Evolutionary conservation across 495 filamentous ascomycete genomes (phyloP).

Genomic region (Neurospora cerealis): DNA sequence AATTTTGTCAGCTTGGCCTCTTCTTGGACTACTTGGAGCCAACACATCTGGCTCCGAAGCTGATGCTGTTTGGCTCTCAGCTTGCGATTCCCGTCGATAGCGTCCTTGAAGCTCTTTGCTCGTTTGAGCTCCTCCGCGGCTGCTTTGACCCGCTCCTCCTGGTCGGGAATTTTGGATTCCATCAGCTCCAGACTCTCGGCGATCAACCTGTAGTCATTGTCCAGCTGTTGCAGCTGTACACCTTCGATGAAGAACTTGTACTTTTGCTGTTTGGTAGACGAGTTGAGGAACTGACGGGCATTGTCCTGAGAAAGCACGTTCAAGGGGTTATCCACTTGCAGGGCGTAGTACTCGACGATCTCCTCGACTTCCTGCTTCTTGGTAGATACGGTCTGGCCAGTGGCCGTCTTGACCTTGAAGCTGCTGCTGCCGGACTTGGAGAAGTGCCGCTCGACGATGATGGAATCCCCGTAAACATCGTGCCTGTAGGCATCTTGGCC

Average conservation of each 20-base stretch:
- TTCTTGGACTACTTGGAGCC: constrained; percentile 53
- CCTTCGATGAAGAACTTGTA: constrained; percentile 97
- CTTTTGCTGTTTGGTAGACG: constrained; percentile 70
- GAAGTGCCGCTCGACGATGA: constrained; percentile 87
- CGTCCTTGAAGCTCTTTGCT: constrained; percentile 38
- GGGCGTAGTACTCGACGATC: constrained; percentile 81
- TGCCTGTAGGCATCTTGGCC: constrained; percentile 74
- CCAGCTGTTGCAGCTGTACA: constrained; percentile 84
- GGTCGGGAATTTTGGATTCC: constrained; percentile 33
- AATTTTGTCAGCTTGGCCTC: constrained; percentile 23
- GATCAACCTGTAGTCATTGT: constrained; percentile 81
- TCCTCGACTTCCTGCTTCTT: constrained; percentile 87
- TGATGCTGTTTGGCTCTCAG: constrained; percentile 42
- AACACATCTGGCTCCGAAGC: constrained; percentile 53
- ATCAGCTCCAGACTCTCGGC: constrained; percentile 39
- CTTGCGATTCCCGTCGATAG: constrained; percentile 47
- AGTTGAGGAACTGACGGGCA: constrained; percentile 85
- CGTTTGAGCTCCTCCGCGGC: constrained; percentile 30
- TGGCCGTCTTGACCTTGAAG: constrained; percentile 75
- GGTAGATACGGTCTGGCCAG: constrained; percentile 62
- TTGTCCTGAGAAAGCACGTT: constrained; percentile 97
- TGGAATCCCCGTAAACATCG: constrained; percentile 74
- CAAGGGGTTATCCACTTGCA: constrained; percentile 96
- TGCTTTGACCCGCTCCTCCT: constrained; percentile 55
- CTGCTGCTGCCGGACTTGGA: constrained; percentile 62